These are phyloP conservation scores for Neurospora africana DNA, from an alignment of 495 filamentous ascomycete species.

Conservation along the genomic window DNA sequence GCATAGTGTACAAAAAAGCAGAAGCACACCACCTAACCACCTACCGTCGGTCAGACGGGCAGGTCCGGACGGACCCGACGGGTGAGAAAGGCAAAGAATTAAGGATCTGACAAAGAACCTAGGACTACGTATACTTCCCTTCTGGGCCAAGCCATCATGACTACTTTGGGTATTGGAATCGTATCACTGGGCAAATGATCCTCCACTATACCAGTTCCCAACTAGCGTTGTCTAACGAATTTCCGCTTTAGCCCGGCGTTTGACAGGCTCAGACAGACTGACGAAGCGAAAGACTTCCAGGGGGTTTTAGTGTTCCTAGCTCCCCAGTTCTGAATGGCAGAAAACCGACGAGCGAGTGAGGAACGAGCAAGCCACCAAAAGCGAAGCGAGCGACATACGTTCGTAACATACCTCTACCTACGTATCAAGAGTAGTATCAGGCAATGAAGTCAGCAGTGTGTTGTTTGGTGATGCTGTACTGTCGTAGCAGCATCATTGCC, in stretches of 20 bases:
- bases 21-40: neutral
- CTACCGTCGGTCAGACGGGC: neutral
- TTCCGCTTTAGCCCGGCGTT: neutral
- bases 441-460: neutral
- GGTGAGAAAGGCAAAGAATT: neutral
- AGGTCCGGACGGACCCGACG: neutral
- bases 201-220: neutral
- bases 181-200: neutral
- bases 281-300: neutral
- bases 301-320: neutral
- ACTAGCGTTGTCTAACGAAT: neutral
- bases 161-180: neutral
- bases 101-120: constrained; percentile 15
- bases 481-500: neutral
- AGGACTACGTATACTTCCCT: neutral
- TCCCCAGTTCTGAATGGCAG: neutral
- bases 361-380: neutral
- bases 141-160: neutral
- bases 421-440: neutral
- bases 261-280: neutral
- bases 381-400: neutral
- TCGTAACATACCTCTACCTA: too few relatives aligned
- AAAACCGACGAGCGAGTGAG: neutral
- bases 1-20: neutral
- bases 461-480: neutral